Evolutionary conservation across 2,329 filamentous ascomycete genomes (phyloP).

Genomic region (Nemania diffusa): DNA sequence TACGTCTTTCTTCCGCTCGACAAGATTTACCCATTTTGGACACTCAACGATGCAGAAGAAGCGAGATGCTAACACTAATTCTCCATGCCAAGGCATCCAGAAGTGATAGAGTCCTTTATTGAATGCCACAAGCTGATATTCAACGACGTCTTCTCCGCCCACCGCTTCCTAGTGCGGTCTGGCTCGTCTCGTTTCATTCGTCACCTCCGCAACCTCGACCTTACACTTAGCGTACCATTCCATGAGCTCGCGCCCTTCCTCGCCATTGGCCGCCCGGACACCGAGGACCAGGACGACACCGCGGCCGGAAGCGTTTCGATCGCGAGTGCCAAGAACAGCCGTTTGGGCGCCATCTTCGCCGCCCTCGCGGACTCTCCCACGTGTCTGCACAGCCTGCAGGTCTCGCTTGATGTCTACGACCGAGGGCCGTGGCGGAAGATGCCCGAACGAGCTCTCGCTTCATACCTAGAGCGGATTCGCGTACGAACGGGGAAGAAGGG

Average conservation of each 20-base stretch:
- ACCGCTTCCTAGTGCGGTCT: slow-evolving; percentile 45
- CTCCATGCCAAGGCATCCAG: slow-evolving; percentile 44
- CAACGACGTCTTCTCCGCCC: slow-evolving; percentile 46
- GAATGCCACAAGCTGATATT: slow-evolving; percentile 48
- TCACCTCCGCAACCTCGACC: slow-evolving; percentile 45
- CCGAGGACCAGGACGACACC: slow-evolving; percentile 13
- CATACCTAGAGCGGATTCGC: slow-evolving; percentile 36
- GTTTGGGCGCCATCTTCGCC: slow-evolving; percentile 30
- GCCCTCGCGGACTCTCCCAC: slow-evolving; percentile 34
- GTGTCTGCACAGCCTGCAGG: slow-evolving; percentile 44
- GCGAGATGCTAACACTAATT: slow-evolving; percentile 23
- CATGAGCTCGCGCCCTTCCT: slow-evolving; percentile 44
- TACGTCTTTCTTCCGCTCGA: slow-evolving; percentile 38
- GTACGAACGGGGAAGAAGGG: slow-evolving; percentile 32
- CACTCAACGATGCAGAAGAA: background rate
- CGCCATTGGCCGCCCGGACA: slow-evolving; percentile 28
- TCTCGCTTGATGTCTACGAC: slow-evolving; percentile 48
- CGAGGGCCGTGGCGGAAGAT: slow-evolving; percentile 47
- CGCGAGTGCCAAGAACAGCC: slow-evolving; percentile 13
- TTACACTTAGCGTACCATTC: slow-evolving; percentile 44
- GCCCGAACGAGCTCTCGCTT: slow-evolving; percentile 41
- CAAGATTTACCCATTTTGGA: background rate
- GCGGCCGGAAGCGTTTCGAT: background rate
- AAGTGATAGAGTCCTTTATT: slow-evolving; percentile 48
- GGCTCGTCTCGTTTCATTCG: slow-evolving; percentile 40